phyloP scores from a whole-genome alignment of 2,329 filamentous ascomycete genomes.

The Lachnellula willkommii region DNA sequence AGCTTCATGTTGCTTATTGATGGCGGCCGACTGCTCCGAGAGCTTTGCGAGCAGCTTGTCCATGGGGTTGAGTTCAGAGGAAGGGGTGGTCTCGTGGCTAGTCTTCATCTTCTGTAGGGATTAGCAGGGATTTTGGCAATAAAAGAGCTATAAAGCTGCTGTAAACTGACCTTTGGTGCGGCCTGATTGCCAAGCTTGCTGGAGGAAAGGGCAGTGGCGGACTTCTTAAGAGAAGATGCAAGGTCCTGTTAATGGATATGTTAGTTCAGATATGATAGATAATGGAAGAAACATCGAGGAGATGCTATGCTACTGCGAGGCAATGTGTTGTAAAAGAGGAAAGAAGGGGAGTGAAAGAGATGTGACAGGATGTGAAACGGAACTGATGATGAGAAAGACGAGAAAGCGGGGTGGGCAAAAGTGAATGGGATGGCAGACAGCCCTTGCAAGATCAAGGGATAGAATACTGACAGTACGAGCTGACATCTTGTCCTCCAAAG shows the following conservation, averaged over 20 bases:
- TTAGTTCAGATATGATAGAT: slow-evolving; percentile 13
- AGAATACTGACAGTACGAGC: slow-evolving; percentile 31
- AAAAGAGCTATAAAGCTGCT: not conserved
- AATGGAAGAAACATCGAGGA: not conserved
- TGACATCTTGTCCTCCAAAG: slow-evolving; percentile 19
- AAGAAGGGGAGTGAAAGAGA: no score
- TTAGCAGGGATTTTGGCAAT: slow-evolving; percentile 21
- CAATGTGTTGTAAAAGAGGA: not conserved
- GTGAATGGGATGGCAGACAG: not conserved
- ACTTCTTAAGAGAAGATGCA: slow-evolving; percentile 29
- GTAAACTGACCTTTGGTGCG: slow-evolving; percentile 44
- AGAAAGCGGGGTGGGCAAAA: not conserved
- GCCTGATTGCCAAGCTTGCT: slow-evolving; percentile 52
- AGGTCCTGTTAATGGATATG: slow-evolving; percentile 16
- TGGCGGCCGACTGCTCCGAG: slow-evolving; percentile 61
- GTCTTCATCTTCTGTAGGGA: slow-evolving; percentile 43
- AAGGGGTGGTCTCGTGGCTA: slow-evolving; percentile 38
- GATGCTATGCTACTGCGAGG: not conserved
- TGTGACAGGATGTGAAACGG: not conserved
- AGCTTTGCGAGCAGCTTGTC: slow-evolving; percentile 70
- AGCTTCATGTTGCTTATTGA: slow-evolving; percentile 54
- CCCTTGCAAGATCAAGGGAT: not conserved
- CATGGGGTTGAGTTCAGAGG: slow-evolving; percentile 48
- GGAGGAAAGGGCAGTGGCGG: slow-evolving; percentile 43
- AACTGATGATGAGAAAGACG: slow-evolving; percentile 3